These are phyloP conservation scores for Aspergillus chevalieri DNA, from an alignment of 2,329 filamentous ascomycete genomes.

Conservation along the genomic window DNA sequence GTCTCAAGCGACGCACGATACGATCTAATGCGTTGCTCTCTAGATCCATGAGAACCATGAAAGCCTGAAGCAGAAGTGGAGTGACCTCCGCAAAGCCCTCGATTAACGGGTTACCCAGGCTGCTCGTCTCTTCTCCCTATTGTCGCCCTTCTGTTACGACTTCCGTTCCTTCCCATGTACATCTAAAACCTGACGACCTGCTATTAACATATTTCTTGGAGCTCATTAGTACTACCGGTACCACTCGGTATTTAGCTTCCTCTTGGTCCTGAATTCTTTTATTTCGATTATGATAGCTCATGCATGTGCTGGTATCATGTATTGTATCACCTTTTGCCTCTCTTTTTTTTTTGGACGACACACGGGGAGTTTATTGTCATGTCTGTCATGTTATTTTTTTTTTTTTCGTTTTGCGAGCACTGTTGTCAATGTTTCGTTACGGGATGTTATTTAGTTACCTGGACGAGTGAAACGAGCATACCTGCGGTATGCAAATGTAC, in stretches of 20 bases:
- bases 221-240: neutral
- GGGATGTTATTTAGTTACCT: constrained; percentile 1
- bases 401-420: neutral
- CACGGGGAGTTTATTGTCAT: neutral
- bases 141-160: neutral
- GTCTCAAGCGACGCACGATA: neutral
- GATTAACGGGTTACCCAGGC: constrained; percentile 25
- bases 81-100: constrained; percentile 58
- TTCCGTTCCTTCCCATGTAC: neutral
- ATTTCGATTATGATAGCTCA: constrained; percentile 1
- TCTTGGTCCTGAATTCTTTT: neutral
- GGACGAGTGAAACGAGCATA: constrained; percentile 4
- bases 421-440: constrained; percentile 5
- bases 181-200: neutral
- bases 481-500: constrained; percentile 21
- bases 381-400: neutral
- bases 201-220: neutral
- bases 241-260: neutral
- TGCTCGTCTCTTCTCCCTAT: neutral
- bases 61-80: constrained; percentile 68
- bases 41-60: constrained; percentile 66
- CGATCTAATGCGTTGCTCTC: constrained; percentile 10
- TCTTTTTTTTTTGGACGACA: neutral
- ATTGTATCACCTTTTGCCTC: constrained; percentile 6
- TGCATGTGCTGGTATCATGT: constrained; percentile 10